Percentiles rank a stretch among this genome's conserved stretches.
phyloP scores from a whole-genome alignment of 805 yeast species.

The Ogataea corticis region DNA sequence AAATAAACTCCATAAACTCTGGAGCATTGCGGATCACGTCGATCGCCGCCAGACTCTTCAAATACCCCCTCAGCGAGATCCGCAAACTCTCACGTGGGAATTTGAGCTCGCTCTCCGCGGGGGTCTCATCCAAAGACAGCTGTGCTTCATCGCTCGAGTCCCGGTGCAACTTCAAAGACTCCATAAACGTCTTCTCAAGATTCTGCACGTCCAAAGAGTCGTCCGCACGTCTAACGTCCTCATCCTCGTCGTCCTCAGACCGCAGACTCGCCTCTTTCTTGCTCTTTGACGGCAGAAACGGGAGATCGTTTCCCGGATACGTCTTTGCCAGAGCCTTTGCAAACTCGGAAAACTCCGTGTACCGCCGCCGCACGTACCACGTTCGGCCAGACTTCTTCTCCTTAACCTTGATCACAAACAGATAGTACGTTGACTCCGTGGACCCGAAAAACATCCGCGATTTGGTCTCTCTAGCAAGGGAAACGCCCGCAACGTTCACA shows the following conservation, averaged over 20 bases:
- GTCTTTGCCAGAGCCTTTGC: slow-evolving; percentile 49
- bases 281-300: slow-evolving; percentile 34
- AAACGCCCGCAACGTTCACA: slow-evolving; percentile 70
- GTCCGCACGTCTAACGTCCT: slow-evolving; percentile 10
- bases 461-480: slow-evolving; percentile 33
- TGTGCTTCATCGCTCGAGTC: slow-evolving; percentile 9
- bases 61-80: slow-evolving; percentile 72
- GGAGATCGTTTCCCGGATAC: slow-evolving; percentile 70
- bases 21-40: slow-evolving; percentile 56
- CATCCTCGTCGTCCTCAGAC: slow-evolving; percentile 13
- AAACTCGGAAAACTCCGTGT: slow-evolving; percentile 64
- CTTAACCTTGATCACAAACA: slow-evolving; percentile 51
- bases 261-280: slow-evolving; percentile 25
- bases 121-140: slow-evolving; percentile 7
- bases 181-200: slow-evolving; percentile 24
- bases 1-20: slow-evolving; percentile 54
- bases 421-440: slow-evolving; percentile 31
- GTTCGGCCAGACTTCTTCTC: slow-evolving; percentile 34
- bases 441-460: slow-evolving; percentile 24
- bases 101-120: slow-evolving; percentile 18
- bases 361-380: slow-evolving; percentile 59
- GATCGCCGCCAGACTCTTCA: slow-evolving; percentile 52
- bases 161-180: slow-evolving; percentile 14
- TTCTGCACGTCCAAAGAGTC: slow-evolving; percentile 17
- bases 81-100: slow-evolving; percentile 76